Evolutionary conservation across 1,284 basidiomycete genomes (phyloP), one percentile per base, ranked within the genome.

Genomic region (Somion occarium): DNA sequence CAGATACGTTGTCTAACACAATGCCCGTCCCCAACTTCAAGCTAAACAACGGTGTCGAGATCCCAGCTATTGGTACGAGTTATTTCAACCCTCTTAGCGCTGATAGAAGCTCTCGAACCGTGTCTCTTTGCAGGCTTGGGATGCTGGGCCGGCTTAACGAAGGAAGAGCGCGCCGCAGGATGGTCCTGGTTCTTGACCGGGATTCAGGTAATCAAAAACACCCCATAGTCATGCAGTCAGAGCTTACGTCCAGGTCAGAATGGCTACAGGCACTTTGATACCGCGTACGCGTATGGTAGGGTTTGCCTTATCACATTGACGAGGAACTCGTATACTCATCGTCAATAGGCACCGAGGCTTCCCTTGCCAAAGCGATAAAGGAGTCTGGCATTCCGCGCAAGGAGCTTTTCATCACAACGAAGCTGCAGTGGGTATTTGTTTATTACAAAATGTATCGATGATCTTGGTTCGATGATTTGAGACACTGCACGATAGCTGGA

Each of bases 341-440:
- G n/a, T n/a, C n/a, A 7, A 34, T 15, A 72, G 47, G 64, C 64
- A 44, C 65, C 62, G 39, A 49, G 38, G 38, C 15, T 5, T 13
- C 38, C 20, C 69, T 78, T 20, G 75, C 75, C 1, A 63, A 67
- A 23, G 77, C 73, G 0, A 64, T 79, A 48, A 65, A 70, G 47
- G 64, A 69, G 24, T 70, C 67, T 37, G 70, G 69, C 5, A 61
- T 73, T 26, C 67, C 70, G 30, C 62, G 76, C 42, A 66, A 70
- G 48, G 68, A 76, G 52, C 62, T 80, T 5, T 79, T 69, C 58
- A 59, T 79, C 12, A 69, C 73, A 1, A 66, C 68, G 2, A 69
- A 69, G 52, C 61, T 68, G 2, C 61, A 62, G 55, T 62, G 44
- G 9, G 61, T 55, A 9, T 43, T 5, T 22, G 42, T 22, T 13